These are phyloP conservation scores for Theileria equi DNA, from an alignment of 169 alveolate species.

Conservation along the genomic window DNA sequence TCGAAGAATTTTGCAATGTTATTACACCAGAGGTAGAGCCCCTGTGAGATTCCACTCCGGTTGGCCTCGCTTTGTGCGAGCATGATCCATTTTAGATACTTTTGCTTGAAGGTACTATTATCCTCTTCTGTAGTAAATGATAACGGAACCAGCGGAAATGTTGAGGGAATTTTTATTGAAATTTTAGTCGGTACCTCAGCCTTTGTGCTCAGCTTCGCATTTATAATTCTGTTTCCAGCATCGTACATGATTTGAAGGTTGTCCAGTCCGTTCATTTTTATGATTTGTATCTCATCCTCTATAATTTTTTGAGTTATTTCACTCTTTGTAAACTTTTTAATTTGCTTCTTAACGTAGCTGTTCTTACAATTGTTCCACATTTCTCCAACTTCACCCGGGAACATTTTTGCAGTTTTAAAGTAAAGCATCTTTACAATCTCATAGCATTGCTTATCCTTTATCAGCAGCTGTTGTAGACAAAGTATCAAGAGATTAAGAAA, in stretches of 20 bases:
- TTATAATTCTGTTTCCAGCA: slow-evolving; percentile 24
- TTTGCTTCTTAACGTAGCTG: slow-evolving; percentile 39
- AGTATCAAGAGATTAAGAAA: slow-evolving; percentile 27
- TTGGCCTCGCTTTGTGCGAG: slow-evolving; percentile 50
- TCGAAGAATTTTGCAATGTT: slow-evolving; percentile 42
- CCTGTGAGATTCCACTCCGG: slow-evolving; percentile 43
- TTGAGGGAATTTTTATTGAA: slow-evolving; percentile 36
- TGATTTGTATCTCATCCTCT: slow-evolving; percentile 18
- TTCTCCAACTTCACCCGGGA: slow-evolving; percentile 50
- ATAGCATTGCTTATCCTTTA: slow-evolving; percentile 25
- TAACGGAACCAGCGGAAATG: slow-evolving; percentile 58
- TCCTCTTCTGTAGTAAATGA: slow-evolving; percentile 38
- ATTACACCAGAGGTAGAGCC: slow-evolving; percentile 53
- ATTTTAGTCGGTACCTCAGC: slow-evolving; percentile 37
- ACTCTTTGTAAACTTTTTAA: slow-evolving; percentile 33
- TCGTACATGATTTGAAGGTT: slow-evolving; percentile 22
- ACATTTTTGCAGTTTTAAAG: slow-evolving; percentile 28
- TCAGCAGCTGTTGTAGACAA: slow-evolving; percentile 37
- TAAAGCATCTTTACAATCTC: slow-evolving; percentile 31
- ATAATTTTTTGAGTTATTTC: slow-evolving; percentile 47
- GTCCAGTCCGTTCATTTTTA: slow-evolving; percentile 2
- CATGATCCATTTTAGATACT: slow-evolving; percentile 49
- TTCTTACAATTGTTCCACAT: slow-evolving; percentile 58
- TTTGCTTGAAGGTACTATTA: slow-evolving; percentile 26
- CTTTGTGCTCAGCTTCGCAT: slow-evolving; percentile 28